These are phyloP conservation scores for Trifolium pratense DNA, from an alignment of 306 rosid genomes.

Conservation along the genomic window DNA sequence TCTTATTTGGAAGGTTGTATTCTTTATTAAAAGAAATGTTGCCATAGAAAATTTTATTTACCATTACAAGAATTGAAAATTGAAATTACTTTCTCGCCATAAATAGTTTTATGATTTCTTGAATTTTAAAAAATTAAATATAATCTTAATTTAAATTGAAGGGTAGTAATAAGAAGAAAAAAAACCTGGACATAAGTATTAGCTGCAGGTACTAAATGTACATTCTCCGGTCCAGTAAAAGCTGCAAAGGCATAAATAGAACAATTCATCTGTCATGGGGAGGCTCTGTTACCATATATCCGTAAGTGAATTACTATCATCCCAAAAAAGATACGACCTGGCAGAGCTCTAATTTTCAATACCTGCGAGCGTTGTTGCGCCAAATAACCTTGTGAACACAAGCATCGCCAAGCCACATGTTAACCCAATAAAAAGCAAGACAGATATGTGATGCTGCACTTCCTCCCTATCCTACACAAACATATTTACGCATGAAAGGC, in stretches of 20 bases:
- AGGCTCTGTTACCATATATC: slow-evolving; percentile 36
- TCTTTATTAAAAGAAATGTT: not conserved
- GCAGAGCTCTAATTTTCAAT: slow-evolving; percentile 38
- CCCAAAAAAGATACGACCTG: slow-evolving; percentile 28
- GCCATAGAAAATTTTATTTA: slow-evolving; percentile 8
- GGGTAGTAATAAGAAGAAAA: slow-evolving; percentile 20
- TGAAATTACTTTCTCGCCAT: slow-evolving; percentile 1
- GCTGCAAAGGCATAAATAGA: slow-evolving; percentile 57
- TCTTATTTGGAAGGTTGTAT: slow-evolving; percentile 26
- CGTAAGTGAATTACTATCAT: slow-evolving; percentile 28
- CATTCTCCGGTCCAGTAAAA: slow-evolving; percentile 74
- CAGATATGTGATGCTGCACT: slow-evolving; percentile 69
- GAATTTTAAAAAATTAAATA: not conserved
- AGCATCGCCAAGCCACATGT: slow-evolving; percentile 78
- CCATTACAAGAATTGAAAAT: slow-evolving; percentile 13
- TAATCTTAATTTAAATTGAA: slow-evolving; percentile 27
- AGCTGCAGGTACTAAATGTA: slow-evolving; percentile 76
- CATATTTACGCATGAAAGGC: slow-evolving; percentile 21
- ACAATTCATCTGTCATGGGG: slow-evolving; percentile 50
- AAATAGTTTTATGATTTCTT: no score
- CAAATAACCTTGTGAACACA: slow-evolving; percentile 69
- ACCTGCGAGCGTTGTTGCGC: slow-evolving; percentile 76
- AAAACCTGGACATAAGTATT: slow-evolving; percentile 85
- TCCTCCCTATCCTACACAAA: slow-evolving; percentile 76
- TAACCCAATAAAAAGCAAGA: slow-evolving; percentile 82